Evolutionary conservation across 1,284 basidiomycete genomes (phyloP), one percentile per base, ranked within the genome.

Genomic region (Heterobasidion parviporum): DNA sequence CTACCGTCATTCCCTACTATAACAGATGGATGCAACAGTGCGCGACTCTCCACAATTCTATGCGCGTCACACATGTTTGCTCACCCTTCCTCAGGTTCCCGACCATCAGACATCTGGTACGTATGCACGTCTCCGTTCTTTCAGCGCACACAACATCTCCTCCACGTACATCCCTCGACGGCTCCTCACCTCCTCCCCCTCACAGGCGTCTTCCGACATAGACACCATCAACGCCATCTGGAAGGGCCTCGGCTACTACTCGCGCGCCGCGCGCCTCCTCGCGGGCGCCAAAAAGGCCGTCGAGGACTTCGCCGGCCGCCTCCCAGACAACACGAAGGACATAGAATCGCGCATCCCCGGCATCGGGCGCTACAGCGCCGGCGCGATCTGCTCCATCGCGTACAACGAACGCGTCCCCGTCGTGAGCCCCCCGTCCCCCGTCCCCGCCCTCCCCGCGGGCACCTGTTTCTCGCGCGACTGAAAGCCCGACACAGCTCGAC

Each of bases 191-290:
- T 54, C 54, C 35, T 50, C 44, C 26, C 50, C 48, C 54, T 50
- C 53, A 5, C 59, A 85, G 76, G 91, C 91, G 12, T 70, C 71
- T 45, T 83, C 85, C 14, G 83, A 85, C 65, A 83, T 94, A 60
- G 93, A 96, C 61, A 81, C 87, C 18, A 92, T 97, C 55, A 94
- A 96, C 65, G 74, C 82, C 1, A 73, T 92, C 6, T 97, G 94
- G 94, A 92, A 86, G 68, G 89, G 94, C 2, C 76, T 97, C 2
- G 94, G 94, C 2, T 97, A 97, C 71, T 98, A 97, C 68, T 89
- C 89, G 18, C 82, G 94, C 50, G 94, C 93, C 10, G 82, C 85
- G 50, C 82, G 91, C 34, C 74, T 98, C 14, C 82, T 92, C 6
- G 77, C 72, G 4, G 91, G 87, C 6, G 91, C 94, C 0, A 79